phyloP scores from a whole-genome alignment of 495 filamentous ascomycete genomes.

The Cercophora scortea region DNA sequence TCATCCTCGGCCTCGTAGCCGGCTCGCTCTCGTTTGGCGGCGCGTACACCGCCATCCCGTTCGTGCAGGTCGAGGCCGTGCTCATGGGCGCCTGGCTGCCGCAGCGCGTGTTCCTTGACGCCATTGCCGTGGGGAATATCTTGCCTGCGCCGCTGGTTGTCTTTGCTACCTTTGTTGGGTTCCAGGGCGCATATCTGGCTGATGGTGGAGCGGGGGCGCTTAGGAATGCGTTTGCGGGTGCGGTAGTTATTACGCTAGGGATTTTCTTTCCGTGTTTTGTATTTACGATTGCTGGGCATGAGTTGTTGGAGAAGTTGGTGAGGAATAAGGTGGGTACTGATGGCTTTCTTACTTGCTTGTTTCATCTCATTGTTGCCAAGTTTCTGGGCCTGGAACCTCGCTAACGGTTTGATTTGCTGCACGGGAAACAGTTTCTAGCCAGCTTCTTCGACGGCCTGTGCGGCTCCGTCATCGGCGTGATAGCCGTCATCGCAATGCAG shows the following conservation, averaged over 20 bases:
- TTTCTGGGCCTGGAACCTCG: no score
- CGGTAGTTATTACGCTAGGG: constrained; percentile 4
- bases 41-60: constrained; percentile 9
- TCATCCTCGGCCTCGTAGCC: constrained; percentile 6
- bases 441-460: constrained; percentile 12
- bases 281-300: constrained; percentile 9
- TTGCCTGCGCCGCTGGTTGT: constrained; percentile 6
- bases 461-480: constrained; percentile 6
- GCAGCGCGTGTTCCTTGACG: constrained; percentile 8
- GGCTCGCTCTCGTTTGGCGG: constrained; percentile 8
- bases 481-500: constrained; percentile 4
- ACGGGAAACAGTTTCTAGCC: constrained; percentile 4
- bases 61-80: constrained; percentile 8
- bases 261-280: constrained; percentile 8
- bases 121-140: constrained; percentile 8
- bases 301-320: constrained; percentile 9
- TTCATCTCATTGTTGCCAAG: neutral
- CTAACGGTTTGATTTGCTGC: neutral
- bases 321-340: constrained; percentile 1
- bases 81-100: constrained; percentile 7
- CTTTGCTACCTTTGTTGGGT: constrained; percentile 5
- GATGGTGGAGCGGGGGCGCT: neutral
- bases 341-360: neutral
- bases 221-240: constrained; percentile 4
- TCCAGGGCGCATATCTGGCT: constrained; percentile 6